Percentiles rank a stretch among this genome's conserved stretches.
Evolutionary conservation across 176 grass and related monocot species (phyloP).

Genomic region (Neostapfia colusana): DNA sequence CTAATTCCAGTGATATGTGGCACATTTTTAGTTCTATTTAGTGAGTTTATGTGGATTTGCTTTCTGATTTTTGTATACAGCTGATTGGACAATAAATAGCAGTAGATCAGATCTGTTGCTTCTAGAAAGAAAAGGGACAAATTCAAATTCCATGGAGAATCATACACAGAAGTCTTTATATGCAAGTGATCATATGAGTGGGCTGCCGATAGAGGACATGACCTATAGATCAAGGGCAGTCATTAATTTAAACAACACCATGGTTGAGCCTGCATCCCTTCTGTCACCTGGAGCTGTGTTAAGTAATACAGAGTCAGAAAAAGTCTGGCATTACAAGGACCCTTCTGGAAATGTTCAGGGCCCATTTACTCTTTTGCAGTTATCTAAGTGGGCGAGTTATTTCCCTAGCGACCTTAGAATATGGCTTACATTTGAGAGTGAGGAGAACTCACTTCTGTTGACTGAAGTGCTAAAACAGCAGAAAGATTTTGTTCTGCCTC

Average conservation of each 20-base stretch:
- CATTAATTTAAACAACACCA: constrained; percentile 45
- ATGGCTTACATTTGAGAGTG: constrained; percentile 88
- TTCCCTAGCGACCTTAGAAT: constrained; percentile 76
- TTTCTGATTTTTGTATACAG: constrained; percentile 38
- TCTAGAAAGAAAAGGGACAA: constrained; percentile 43
- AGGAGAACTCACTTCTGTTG: constrained; percentile 75
- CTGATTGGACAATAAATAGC: constrained; percentile 47
- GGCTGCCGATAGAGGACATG: constrained; percentile 22
- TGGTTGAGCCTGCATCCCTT: constrained; percentile 43
- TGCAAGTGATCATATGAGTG: constrained; percentile 20
- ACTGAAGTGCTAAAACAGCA: constrained; percentile 59
- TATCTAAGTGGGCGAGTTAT: constrained; percentile 70
- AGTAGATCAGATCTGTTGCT: constrained; percentile 38
- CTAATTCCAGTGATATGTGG: constrained; percentile 16
- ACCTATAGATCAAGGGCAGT: constrained; percentile 30
- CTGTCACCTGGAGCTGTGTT: constrained; percentile 40
- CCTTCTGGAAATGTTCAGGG: constrained; percentile 83
- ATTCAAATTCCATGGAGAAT: constrained; percentile 38
- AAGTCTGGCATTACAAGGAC: constrained; percentile 93
- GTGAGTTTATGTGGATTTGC: constrained; percentile 19
- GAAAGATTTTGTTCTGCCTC: constrained; percentile 47
- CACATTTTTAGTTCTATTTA: constrained; percentile 20
- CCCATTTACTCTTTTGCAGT: constrained; percentile 78
- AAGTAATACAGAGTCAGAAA: constrained; percentile 61
- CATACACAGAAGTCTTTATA: constrained; percentile 32